phyloP scores from a whole-genome alignment of 768 basidiomycete species.

The Lyophyllum atratum region DNA sequence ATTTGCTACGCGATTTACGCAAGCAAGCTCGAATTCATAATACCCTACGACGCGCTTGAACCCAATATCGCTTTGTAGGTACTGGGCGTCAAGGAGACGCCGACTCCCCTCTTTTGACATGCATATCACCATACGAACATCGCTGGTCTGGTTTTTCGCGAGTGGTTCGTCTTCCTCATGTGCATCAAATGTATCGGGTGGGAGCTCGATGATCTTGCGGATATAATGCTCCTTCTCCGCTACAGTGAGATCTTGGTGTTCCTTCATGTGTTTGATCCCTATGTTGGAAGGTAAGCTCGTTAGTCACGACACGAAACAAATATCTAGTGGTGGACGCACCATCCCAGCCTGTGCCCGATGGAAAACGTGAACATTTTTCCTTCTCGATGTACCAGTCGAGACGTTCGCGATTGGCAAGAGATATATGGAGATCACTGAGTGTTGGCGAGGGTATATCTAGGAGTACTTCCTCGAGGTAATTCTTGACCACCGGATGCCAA shows the following conservation, averaged over 20 bases:
- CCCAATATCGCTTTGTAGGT: constrained; percentile 27
- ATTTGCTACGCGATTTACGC: constrained; percentile 14
- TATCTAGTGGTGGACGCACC: background rate
- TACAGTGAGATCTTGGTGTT: background rate
- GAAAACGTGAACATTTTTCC: background rate
- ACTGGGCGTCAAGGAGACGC: constrained; percentile 17
- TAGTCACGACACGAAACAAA: background rate
- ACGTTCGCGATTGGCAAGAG: constrained; percentile 21
- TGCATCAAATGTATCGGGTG: background rate
- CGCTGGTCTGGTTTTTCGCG: background rate
- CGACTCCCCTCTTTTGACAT: constrained; percentile 23
- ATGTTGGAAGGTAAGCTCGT: background rate
- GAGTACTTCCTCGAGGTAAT: constrained; percentile 12
- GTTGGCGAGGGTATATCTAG: constrained; percentile 14
- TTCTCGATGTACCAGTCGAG: background rate
- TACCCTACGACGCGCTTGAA: constrained; percentile 27
- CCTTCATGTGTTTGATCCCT: background rate
- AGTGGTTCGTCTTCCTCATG: background rate
- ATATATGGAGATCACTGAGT: constrained; percentile 26
- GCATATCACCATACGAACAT: constrained; percentile 21
- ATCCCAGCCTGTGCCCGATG: background rate
- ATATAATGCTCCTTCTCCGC: background rate
- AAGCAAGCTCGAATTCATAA: constrained; percentile 27
- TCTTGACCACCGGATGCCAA: constrained; percentile 17
- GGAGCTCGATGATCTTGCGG: background rate